Evolutionary conservation across 2,329 filamentous ascomycete genomes (phyloP), one percentile per base, ranked within the genome.

Genomic region (Cordyceps javanica): DNA sequence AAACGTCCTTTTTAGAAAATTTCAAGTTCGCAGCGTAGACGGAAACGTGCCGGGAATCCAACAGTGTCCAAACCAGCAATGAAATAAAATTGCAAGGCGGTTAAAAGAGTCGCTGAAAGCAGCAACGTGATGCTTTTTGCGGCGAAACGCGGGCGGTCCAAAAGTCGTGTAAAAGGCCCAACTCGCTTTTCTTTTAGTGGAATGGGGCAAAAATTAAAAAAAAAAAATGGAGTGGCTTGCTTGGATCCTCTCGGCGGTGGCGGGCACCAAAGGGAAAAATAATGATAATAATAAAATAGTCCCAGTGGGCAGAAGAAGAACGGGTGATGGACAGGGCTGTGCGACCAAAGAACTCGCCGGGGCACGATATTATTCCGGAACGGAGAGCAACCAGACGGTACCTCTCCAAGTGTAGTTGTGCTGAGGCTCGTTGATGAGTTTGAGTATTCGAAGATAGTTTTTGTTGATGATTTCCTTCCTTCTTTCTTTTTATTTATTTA

Each of bases 321-420:
- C 5, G n/a, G 19, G n/a, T 19, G 19, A 23, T 48, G 50, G 57
- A 44, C 42, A 39, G 39, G 44, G 41, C 57, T 48, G 50, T 53
- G 49, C 57, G 55, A 46, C 42, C 48, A 53, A 53, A 45, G 44
- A 11, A 46, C 19, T n/a, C 34, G 51, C n/a, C 52, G 54, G 58
- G 54, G 49, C 59, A 60, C 59, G 59, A 60, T 60, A 60, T 60
- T 60, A 60, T 58, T 49, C 30, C 59, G 59, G 59, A 60, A 60
- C 45, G 23, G 56, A 53, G 45, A 25, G 9, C n/a, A 23, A 11
- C 49, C 2, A 19, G 21, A 45, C 41, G 14, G 16, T 42, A n/a
- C 13, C 14, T 6, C 8, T 36, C 5, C 11, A n/a, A 39, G 36
- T 14, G 30, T 14, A 38, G 36, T 6, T 45, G 19, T 25, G 32